These are phyloP conservation scores for Alnus rubra DNA, from an alignment of 306 rosid species.

Conservation along the genomic window DNA sequence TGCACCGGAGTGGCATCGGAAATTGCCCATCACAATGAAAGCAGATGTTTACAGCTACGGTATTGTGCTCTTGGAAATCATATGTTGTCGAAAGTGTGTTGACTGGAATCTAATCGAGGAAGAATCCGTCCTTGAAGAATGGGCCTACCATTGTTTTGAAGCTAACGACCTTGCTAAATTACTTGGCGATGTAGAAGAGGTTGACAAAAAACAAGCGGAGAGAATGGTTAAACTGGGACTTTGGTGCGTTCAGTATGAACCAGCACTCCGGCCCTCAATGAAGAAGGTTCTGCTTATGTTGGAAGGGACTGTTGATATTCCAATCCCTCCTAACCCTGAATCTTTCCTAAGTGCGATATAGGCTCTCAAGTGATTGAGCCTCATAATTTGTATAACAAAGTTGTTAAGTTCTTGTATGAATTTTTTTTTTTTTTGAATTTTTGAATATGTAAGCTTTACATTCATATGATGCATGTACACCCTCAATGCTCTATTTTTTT, in stretches of 20 bases:
- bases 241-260: not conserved
- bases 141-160: not conserved
- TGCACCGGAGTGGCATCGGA: not conserved
- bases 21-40: not conserved
- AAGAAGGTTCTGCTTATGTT: conserved; percentile 1
- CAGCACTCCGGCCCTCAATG: not conserved
- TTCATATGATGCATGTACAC: too few species aligned
- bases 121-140: not conserved
- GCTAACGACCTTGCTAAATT: not conserved
- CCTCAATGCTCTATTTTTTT: too few species aligned
- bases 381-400: too few species aligned
- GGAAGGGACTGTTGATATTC: not conserved
- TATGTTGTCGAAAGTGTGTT: not conserved
- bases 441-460: too few species aligned
- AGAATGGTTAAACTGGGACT: not conserved
- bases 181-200: not conserved
- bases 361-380: too few species aligned
- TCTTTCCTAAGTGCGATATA: not conserved
- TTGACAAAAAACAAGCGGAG: not conserved
- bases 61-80: not conserved
- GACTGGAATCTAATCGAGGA: not conserved
- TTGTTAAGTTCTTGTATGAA: too few species aligned
- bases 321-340: not conserved
- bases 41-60: not conserved
- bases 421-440: too few species aligned